Evolutionary conservation across 192 early-diverging fungal species (phyloP).

Genomic region (Podila verticillata): DNA sequence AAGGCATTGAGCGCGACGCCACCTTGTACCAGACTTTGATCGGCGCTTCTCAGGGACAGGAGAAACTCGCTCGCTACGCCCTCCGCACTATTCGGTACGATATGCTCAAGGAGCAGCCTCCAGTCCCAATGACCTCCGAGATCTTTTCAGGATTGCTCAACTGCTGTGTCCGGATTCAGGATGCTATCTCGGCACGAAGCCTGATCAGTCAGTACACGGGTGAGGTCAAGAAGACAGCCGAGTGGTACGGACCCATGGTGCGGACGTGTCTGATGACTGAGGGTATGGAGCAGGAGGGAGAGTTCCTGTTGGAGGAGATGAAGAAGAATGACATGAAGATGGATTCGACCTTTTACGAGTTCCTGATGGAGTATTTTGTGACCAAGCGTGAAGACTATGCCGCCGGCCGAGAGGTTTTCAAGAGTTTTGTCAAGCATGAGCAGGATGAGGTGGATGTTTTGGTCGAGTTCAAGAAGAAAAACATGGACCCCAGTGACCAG

Average conservation of each 20-base stretch:
- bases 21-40: constrained; percentile 45
- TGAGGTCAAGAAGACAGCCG: constrained; percentile 31
- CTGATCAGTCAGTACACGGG: constrained; percentile 38
- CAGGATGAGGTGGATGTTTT: constrained; percentile 9
- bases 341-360: constrained; percentile 26
- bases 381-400: constrained; percentile 24
- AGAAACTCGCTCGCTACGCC: constrained; percentile 25
- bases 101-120: constrained; percentile 33
- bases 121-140: constrained; percentile 22
- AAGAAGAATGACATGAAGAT: constrained; percentile 12
- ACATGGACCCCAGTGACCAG: neutral
- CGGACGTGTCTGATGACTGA: constrained; percentile 30
- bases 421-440: constrained; percentile 22
- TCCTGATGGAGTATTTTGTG: constrained; percentile 46
- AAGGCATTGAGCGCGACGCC: constrained; percentile 31
- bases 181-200: constrained; percentile 17
- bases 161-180: constrained; percentile 41
- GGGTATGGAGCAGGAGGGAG: constrained; percentile 38
- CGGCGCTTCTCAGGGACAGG: constrained; percentile 33
- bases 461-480: neutral
- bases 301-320: constrained; percentile 39
- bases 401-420: constrained; percentile 32
- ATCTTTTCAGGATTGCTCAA: constrained; percentile 39
- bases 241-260: constrained; percentile 48
- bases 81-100: constrained; percentile 15